Percentiles rank a stretch among this genome's conserved stretches.
These are phyloP conservation scores for Diutina scorzettiae DNA, from an alignment of 1,139 yeast genomes.

Conservation along the genomic window DNA sequence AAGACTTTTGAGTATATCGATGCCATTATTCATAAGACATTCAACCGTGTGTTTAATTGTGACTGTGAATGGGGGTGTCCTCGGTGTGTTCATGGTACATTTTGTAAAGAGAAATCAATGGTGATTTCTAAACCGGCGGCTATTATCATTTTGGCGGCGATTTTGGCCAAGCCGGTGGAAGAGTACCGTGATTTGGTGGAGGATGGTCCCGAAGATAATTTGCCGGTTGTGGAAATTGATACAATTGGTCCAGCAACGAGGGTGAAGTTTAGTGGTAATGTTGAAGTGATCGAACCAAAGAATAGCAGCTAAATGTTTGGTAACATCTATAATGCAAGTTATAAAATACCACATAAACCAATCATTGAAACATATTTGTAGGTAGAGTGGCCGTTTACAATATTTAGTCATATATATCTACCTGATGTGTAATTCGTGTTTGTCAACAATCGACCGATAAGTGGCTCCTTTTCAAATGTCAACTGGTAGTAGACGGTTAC, in stretches of 20 bases:
- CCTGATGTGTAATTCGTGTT: too few species aligned
- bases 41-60: slow-evolving; percentile 49
- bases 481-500: too few species aligned
- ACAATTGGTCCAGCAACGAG: slow-evolving; percentile 46
- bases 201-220: slow-evolving; percentile 76
- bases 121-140: slow-evolving; percentile 88
- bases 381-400: too few species aligned
- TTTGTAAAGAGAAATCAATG: slow-evolving; percentile 68
- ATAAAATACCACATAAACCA: too few species aligned
- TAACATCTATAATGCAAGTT: too few species aligned
- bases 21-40: slow-evolving; percentile 47
- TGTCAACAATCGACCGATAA: too few species aligned
- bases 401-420: too few species aligned
- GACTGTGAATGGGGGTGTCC: slow-evolving; percentile 86
- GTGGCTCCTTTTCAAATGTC: too few species aligned
- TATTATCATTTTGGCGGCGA: slow-evolving; percentile 47
- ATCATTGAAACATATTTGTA: too few species aligned
- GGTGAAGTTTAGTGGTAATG: slow-evolving; percentile 46
- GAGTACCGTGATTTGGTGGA: slow-evolving; percentile 28
- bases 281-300: slow-evolving; percentile 47
- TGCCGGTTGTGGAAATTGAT: slow-evolving; percentile 58
- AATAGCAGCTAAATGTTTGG: too few species aligned
- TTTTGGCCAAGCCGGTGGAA: slow-evolving; percentile 34
- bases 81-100: slow-evolving; percentile 65
- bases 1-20: slow-evolving; percentile 73